Evolutionary conservation across 148 eudicot genomes (phyloP).

Genomic region (Rhododendron henanense): DNA sequence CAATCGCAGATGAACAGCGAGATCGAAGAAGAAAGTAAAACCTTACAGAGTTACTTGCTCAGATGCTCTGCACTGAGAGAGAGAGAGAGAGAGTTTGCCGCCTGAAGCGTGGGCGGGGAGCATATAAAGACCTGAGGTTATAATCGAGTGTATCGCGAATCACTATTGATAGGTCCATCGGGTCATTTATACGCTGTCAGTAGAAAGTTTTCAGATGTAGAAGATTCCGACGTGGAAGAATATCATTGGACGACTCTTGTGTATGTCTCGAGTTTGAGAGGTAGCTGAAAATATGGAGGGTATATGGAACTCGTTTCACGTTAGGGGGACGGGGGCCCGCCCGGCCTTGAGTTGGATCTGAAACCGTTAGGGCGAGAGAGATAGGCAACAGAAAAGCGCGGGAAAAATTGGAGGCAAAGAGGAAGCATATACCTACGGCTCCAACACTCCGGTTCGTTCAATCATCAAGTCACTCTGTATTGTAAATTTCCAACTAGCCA

Average conservation of each 20-base stretch:
- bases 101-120: conserved; percentile 7
- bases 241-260: background rate
- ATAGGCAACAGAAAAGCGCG: background rate
- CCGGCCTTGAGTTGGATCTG: conserved; percentile 11
- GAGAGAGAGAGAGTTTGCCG: background rate
- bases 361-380: conserved; percentile 11
- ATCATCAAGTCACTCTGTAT: background rate
- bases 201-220: background rate
- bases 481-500: background rate
- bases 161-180: background rate
- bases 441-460: background rate
- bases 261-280: background rate
- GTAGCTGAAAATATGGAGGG: background rate
- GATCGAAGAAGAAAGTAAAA: background rate
- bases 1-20: background rate
- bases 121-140: background rate
- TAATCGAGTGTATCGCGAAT: background rate
- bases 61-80: background rate
- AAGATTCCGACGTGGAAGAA: background rate
- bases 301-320: conserved; percentile 5
- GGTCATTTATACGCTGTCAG: background rate
- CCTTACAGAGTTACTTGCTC: background rate
- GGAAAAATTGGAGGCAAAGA: background rate
- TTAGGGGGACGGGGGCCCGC: conserved; percentile 4
- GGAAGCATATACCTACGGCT: background rate